These are phyloP conservation scores for Moniliella sp. DNA, from an alignment of 1,284 basidiomycete genomes.

Conservation along the genomic window DNA sequence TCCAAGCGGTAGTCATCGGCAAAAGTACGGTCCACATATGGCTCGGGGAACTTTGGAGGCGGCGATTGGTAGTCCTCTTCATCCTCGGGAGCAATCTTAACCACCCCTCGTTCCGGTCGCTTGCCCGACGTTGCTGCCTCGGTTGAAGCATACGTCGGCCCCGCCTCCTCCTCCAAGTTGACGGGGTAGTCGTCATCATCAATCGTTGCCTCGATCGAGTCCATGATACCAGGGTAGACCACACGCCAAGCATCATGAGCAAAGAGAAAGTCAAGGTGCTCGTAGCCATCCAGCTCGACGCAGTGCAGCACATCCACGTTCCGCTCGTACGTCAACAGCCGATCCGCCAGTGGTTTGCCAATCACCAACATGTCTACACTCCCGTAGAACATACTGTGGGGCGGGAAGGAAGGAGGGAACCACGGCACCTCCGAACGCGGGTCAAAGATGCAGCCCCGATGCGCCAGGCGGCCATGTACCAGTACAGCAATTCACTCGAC, in stretches of 20 bases:
- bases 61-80: too few species aligned
- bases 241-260: conserved; percentile 15
- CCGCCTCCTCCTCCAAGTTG: too few species aligned
- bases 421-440: conserved; percentile 23
- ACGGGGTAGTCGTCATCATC: conserved; percentile 2
- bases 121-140: too few species aligned
- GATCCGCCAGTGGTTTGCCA: conserved; percentile 26
- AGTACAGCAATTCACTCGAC: conserved; percentile 29
- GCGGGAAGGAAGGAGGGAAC: conserved; percentile 27
- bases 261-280: conserved; percentile 13
- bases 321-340: conserved; percentile 19
- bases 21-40: too few species aligned
- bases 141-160: too few species aligned
- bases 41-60: too few species aligned
- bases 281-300: conserved; percentile 19
- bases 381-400: conserved; percentile 28
- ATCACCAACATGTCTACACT: conserved; percentile 26
- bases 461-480: conserved; percentile 28
- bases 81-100: too few species aligned
- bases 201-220: conserved; percentile 14
- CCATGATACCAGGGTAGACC: conserved; percentile 27
- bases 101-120: too few species aligned
- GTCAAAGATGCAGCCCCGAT: conserved; percentile 32
- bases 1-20: too few species aligned
- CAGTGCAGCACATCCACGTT: conserved; percentile 30